Conservation (phyloP, 1,284 basidiomycete genomes). For the Irpex lacteus region DNA sequence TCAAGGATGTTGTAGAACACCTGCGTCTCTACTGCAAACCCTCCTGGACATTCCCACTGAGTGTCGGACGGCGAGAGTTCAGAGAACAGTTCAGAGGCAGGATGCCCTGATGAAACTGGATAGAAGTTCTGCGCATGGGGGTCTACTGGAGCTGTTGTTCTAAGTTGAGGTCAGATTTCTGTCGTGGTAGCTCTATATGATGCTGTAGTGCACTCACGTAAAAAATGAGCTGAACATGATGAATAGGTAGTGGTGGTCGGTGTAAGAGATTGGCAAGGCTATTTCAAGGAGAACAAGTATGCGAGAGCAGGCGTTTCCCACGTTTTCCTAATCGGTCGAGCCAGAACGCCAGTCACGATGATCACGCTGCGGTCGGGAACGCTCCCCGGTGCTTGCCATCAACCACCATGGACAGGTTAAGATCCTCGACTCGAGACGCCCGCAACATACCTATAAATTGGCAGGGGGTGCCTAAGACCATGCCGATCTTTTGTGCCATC, state of each 20-base stretch:
- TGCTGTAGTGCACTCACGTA: conserved; percentile 50
- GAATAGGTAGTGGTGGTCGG: conserved; percentile 3
- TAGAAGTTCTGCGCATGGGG: conserved; percentile 75
- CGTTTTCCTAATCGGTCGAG: background rate
- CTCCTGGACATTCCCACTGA: conserved; percentile 81
- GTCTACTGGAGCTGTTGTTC: conserved; percentile 53
- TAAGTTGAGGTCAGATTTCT: conserved; percentile 27
- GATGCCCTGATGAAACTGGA: conserved; percentile 61
- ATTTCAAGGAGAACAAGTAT: background rate
- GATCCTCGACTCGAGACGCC: background rate
- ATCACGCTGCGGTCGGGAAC: background rate
- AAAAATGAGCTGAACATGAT: conserved; percentile 71
- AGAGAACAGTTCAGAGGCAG: conserved; percentile 62
- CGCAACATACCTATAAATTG: background rate
- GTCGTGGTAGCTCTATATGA: conserved; percentile 6
- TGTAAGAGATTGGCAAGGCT: background rate
- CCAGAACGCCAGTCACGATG: background rate
- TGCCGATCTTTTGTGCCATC: background rate
- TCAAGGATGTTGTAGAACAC: conserved; percentile 83
- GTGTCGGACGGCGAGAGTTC: conserved; percentile 72
- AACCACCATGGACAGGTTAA: background rate
- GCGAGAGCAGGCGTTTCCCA: background rate
- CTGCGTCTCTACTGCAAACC: conserved; percentile 94
- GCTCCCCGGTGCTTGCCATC: background rate
- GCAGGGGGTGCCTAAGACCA: background rate